These are phyloP conservation scores for Rossbeevera mucosa DNA, from an alignment of 768 basidiomycete species.

Conservation along the genomic window DNA sequence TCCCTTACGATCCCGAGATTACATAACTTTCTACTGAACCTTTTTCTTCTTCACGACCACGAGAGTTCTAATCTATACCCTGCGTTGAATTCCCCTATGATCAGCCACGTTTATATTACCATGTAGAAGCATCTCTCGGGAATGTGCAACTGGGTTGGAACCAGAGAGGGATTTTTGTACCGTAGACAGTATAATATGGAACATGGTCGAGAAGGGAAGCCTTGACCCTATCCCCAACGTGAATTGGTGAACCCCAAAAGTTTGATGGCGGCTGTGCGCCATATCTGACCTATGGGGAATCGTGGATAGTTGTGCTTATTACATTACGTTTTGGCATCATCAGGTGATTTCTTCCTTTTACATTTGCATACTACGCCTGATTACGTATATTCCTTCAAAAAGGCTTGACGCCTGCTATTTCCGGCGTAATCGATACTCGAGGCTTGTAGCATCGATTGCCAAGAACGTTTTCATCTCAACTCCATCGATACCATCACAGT, in stretches of 20 bases:
- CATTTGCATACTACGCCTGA: background rate
- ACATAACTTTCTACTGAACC: background rate
- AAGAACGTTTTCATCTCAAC: background rate
- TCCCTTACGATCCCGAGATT: constrained; percentile 18
- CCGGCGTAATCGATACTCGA: too few relatives aligned
- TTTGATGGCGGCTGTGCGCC: background rate
- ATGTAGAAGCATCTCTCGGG: constrained; percentile 8
- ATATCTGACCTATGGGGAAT: constrained; percentile 1
- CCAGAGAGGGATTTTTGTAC: constrained; percentile 8
- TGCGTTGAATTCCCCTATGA: constrained; percentile 8
- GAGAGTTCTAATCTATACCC: constrained; percentile 11
- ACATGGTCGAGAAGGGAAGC: constrained; percentile 2
- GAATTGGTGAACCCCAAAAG: background rate
- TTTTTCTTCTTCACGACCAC: constrained; percentile 3
- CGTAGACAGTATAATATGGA: constrained; percentile 11
- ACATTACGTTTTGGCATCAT: background rate
- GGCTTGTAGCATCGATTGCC: background rate
- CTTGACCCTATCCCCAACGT: constrained; percentile 3
- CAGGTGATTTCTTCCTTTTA: background rate
- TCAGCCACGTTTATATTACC: constrained; percentile 17
- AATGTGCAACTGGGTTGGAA: constrained; percentile 3
- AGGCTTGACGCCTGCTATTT: too few relatives aligned
- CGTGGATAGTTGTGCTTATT: background rate
- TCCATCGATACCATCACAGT: background rate
- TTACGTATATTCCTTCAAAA: too few relatives aligned